phyloP scores from a whole-genome alignment of 2,329 filamentous ascomycete genomes.

The Truncatella angustata region DNA sequence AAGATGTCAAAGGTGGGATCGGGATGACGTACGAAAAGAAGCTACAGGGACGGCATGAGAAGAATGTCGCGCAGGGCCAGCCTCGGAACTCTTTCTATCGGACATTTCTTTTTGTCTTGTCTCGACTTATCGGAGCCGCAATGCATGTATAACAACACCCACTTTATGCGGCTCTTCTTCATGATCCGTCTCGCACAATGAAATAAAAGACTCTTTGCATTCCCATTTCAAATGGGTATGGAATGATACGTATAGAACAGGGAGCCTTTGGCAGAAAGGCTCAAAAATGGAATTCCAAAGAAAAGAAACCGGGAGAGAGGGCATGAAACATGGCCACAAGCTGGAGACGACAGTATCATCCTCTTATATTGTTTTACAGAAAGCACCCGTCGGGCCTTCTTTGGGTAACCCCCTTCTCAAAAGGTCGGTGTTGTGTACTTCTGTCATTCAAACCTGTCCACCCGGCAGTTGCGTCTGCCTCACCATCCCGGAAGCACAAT shows the following conservation, averaged over 20 bases:
- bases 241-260: background rate
- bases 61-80: slow-evolving; percentile 38
- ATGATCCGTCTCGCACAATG: slow-evolving; percentile 6
- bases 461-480: slow-evolving; percentile 8
- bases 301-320: background rate
- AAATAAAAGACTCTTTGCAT: background rate
- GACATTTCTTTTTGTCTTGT: slow-evolving; percentile 32
- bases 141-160: slow-evolving; percentile 8
- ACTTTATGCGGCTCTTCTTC: slow-evolving; percentile 1
- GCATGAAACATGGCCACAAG: slow-evolving; percentile 7
- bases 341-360: slow-evolving; percentile 4
- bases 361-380: slow-evolving; percentile 3
- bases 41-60: slow-evolving; percentile 44
- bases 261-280: background rate
- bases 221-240: slow-evolving; percentile 4
- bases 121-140: slow-evolving; percentile 10
- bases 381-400: slow-evolving; percentile 7
- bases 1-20: background rate
- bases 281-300: background rate
- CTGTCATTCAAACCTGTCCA: background rate
- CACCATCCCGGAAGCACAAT: slow-evolving; percentile 2
- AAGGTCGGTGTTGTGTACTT: slow-evolving; percentile 1
- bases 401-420: slow-evolving; percentile 11
- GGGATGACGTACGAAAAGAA: slow-evolving; percentile 47
- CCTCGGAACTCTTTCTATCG: slow-evolving; percentile 43